Percentiles rank a stretch among this genome's conserved stretches.
phyloP scores from a whole-genome alignment of 108 stramenopile species.

The Pelagomonas calceolata region DNA sequence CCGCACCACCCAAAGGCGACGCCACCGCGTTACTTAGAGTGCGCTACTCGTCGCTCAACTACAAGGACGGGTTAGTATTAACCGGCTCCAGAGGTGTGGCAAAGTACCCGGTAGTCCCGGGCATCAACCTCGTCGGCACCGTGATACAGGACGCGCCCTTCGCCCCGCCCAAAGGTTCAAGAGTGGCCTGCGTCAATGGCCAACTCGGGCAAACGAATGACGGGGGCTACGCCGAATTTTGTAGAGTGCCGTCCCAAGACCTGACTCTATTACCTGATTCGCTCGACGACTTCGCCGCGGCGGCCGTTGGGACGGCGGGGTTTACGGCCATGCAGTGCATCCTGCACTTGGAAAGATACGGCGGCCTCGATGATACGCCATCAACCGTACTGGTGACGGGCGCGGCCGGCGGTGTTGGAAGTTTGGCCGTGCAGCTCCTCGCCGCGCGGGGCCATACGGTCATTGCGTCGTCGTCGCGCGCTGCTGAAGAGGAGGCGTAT shows the following conservation, averaged over 20 bases:
- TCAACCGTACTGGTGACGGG: slow-evolving; percentile 30
- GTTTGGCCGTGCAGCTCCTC: slow-evolving; percentile 26
- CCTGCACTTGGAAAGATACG: slow-evolving; percentile 11
- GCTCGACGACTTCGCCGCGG: slow-evolving; percentile 7
- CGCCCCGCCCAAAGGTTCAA: not conserved
- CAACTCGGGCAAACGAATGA: slow-evolving; percentile 19
- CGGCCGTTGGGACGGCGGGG: slow-evolving; percentile 34
- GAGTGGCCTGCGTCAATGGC: slow-evolving; percentile 1
- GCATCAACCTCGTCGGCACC: slow-evolving; percentile 31
- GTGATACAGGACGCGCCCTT: slow-evolving; percentile 2
- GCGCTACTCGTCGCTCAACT: slow-evolving; percentile 24
- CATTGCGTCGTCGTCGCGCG: slow-evolving; percentile 15
- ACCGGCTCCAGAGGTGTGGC: slow-evolving; percentile 15
- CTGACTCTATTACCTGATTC: slow-evolving; percentile 11
- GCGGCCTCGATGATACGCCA: slow-evolving; percentile 13
- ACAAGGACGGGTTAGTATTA: slow-evolving; percentile 33
- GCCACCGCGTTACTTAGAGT: slow-evolving; percentile 13
- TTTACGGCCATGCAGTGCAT: slow-evolving; percentile 29
- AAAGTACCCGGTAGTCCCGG: slow-evolving; percentile 23
- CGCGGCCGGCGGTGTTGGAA: slow-evolving; percentile 33
- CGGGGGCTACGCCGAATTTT: slow-evolving; percentile 28
- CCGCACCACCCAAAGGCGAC: not conserved
- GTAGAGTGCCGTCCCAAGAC: slow-evolving; percentile 21
- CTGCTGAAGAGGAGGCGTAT: slow-evolving; percentile 2
- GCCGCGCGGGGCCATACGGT: slow-evolving; percentile 23